Evolutionary conservation across 2,329 filamentous ascomycete genomes (phyloP), one percentile per base, ranked within the genome.

Genomic region (Scytalidium lignicola): DNA sequence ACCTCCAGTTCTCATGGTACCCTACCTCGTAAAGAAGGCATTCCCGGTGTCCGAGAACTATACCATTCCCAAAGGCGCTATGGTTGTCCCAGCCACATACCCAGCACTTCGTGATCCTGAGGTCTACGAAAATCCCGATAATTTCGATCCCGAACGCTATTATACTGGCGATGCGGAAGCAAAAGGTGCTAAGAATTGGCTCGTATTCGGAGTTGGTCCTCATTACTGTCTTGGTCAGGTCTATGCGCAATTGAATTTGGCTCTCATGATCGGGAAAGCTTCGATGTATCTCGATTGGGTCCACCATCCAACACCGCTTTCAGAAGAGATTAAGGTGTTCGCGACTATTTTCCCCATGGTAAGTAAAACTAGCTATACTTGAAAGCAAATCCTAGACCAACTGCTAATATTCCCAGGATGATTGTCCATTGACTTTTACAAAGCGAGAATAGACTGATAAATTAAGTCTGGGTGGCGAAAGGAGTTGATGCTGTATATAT

Each of bases 291-390:
- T 97, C 58, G 83, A 97, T 69, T 97, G 92, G 92, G 80, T 84
- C 67, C 93, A 99, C 69, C 83, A 90, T 66, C 72, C 90, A 17
- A 97, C 93, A 10, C 82, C 87, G 0, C 64, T 76, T 51, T 95
- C 89, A 0, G 93, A 99, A 73, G 85, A 95, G 70, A 97, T 99
- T 70, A 92, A 95, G 75, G 92, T 97, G 58, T 99, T 97, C 72
- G 93, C 93, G 39, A 96, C 90, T 22, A 95, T 99, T 60, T 99
- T 99, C 79, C 93, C 93, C 49, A 86, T 87, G 86, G 91, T 95
- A 72, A 69, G 84, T 73, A 46, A 28, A 6, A 51, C 40, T 48
- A 3, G 29, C 18, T 20, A 46, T 9, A n/a, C 9, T 51, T 7
- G 12, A 48, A 43, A 55, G 51, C 17, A 4, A 17, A 22, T 47